Evolutionary conservation across 2,329 filamentous ascomycete genomes (phyloP), one percentile per base, ranked within the genome.

Genomic region (Neofusicoccum parvum): DNA sequence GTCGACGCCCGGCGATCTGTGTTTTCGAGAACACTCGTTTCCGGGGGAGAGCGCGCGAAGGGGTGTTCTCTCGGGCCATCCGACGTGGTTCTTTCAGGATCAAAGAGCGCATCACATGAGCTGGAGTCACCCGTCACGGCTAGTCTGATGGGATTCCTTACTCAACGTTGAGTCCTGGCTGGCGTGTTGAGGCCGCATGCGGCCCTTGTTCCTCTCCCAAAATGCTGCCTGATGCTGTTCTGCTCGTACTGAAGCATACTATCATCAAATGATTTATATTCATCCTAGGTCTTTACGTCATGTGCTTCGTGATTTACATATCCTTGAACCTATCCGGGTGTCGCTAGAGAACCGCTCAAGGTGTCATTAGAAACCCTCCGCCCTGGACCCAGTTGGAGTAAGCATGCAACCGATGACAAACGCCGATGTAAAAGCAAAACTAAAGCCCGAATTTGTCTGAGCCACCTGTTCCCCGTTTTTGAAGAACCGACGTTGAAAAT

Each of bases 231-330:
- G 27, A 5, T 32, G 27, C 27, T 32, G 6, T 32, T 32, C 27
- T 7, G 27, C 27, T 32, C 27, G 27, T 32, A 5, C 27, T 32
- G 6, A 32, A 32, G 27, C 27, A 7, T 32, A 32, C 27, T 32
- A 32, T 32, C 27, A 32, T 32, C 27, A 32, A 32, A 32, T 32
- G 27, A 7, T 32, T 32, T 32, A 32, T 32, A 32, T 32, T 32
- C 27, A 7, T 60, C 43, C 43, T 15, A 48, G 32, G 27, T 60
- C 32, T 48, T 60, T 60, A 23, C 43, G 56, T 60, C 56, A 60
- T 60, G n/a, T 60, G 34, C 56, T 14, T 60, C 56, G 56, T 60
- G 32, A 27, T 60, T 37, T 49, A 60, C 41, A 60, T 45, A 32
- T 32, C 27, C 27, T 32, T 32, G 12, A 46, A 14, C 23, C 23